Base-by-base conservation (phyloP, 257 asterid genomes). In the Oldenlandia corymbosa region DNA sequence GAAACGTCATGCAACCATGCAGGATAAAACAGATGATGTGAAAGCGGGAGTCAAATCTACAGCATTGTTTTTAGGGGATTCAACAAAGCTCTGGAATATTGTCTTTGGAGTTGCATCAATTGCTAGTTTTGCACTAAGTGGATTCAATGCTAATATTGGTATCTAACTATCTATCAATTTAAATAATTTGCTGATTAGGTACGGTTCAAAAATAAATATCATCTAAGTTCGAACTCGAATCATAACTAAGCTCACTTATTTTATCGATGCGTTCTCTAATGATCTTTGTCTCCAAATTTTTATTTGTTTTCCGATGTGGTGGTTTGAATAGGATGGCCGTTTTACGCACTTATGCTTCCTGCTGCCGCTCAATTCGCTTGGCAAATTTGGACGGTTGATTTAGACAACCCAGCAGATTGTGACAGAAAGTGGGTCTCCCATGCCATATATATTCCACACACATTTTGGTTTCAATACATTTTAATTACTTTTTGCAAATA, bases 11-110 rank as follows among this genome's bases (percentile, higher is more conserved):
- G n/a, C n/a, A 34, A 34, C 4, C 9, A 34, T 34, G 39, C 24
- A 91, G 98, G 98, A 91, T 73, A 91, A 89, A 76, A 89, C 79
- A 65, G 97, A 91, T 24, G 97, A 91, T 72, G 37, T 68, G 70
- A 88, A 58, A 75, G 95, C 82, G 47, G 97, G 98, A 39, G 92
- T 91, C 59, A 91, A 88, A 80, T 91, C 98, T 42, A 87, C 98
- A 5, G 98, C 98, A 50, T 74, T 91, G 73, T 71, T 89, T 72
- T 85, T 91, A 73, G 96, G 95, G 32, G 86, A 86, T 71, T 85
- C 89, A 23, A 88, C 95, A 8, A 91, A 86, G 78, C 62, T 78
- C 62, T 88, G 98, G 96, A 68, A 84, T 46, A 49, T 81, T 75
- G 87, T 88, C 20, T 86, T 91, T 71, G 98, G 92, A 60, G 47